These are phyloP conservation scores for Silene conica DNA, from an alignment of 148 eudicot species.

Conservation along the genomic window DNA sequence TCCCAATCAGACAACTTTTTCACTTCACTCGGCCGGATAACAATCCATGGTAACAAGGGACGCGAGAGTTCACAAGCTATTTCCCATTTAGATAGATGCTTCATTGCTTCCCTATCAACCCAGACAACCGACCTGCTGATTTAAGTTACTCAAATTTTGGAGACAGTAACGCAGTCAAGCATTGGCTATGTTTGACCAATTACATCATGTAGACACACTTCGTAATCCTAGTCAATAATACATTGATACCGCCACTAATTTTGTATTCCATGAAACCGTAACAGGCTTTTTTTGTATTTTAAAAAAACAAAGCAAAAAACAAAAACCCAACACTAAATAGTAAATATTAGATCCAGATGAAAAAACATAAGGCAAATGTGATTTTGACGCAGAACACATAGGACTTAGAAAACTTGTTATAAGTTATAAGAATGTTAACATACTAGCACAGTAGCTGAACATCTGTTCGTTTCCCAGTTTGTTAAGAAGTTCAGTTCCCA, in stretches of 20 bases:
- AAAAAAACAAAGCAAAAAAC: too few species aligned
- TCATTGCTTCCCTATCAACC: too few species aligned
- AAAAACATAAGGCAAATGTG: not conserved
- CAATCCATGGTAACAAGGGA: too few species aligned
- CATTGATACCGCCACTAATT: not conserved
- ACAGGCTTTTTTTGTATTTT: not conserved
- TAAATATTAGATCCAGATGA: slow-evolving; percentile 13
- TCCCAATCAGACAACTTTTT: not conserved
- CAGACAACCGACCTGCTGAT: too few species aligned
- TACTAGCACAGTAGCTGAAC: slow-evolving; percentile 98
- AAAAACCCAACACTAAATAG: not conserved
- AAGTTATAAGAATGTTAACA: slow-evolving; percentile 28
- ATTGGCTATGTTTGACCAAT: not conserved
- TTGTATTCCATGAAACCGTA: not conserved
- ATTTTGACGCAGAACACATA: slow-evolving; percentile 15
- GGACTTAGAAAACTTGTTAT: not conserved
- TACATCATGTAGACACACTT: not conserved
- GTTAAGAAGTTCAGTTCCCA: slow-evolving; percentile 72
- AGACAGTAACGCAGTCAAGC: too few species aligned
- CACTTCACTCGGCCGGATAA: too few species aligned
- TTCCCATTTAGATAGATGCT: too few species aligned
- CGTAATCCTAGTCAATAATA: not conserved
- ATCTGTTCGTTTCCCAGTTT: slow-evolving; percentile 72
- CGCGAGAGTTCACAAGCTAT: too few species aligned
- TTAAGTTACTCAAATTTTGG: too few species aligned